These are phyloP conservation scores for Termitomyces sp. DNA, from an alignment of 768 basidiomycete species.

Conservation along the genomic window DNA sequence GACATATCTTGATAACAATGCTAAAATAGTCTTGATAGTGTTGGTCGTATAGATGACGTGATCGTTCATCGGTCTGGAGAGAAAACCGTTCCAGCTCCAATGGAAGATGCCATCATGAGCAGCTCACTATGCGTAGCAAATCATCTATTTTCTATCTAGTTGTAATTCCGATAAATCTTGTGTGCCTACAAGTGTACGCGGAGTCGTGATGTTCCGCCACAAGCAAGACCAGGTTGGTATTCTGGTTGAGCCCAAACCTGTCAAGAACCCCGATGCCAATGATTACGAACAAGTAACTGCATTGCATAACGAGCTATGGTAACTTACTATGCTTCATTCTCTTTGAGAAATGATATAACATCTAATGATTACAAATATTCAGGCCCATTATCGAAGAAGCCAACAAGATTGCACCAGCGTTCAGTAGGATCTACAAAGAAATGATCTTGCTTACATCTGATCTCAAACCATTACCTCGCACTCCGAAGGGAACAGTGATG, in stretches of 20 bases:
- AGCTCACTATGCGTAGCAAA: background rate
- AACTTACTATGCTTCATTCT: background rate
- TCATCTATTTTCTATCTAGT: background rate
- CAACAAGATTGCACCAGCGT: constrained; percentile 24
- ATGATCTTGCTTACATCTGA: constrained; percentile 33
- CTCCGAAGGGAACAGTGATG: background rate
- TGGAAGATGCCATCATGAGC: background rate
- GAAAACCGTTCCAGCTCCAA: too few species aligned
- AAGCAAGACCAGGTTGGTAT: constrained; percentile 26
- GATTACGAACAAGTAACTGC: constrained; percentile 19
- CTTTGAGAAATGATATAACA: background rate
- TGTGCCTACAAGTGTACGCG: constrained; percentile 11
- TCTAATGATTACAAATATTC: background rate
- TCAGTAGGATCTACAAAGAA: constrained; percentile 32
- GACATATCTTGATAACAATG: background rate
- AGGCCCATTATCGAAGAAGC: constrained; percentile 27
- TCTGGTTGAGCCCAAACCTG: constrained; percentile 22
- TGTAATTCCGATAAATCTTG: background rate
- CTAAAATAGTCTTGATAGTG: too few species aligned
- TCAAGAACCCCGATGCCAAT: constrained; percentile 19
- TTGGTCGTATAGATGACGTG: constrained; percentile 6
- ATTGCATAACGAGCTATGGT: constrained; percentile 28
- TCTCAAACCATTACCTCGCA: background rate
- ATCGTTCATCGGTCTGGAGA: constrained; percentile 6
- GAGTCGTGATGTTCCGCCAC: constrained; percentile 28